phyloP scores from a whole-genome alignment of 2,329 filamentous ascomycete genomes.

The Cytospora piceicola region DNA sequence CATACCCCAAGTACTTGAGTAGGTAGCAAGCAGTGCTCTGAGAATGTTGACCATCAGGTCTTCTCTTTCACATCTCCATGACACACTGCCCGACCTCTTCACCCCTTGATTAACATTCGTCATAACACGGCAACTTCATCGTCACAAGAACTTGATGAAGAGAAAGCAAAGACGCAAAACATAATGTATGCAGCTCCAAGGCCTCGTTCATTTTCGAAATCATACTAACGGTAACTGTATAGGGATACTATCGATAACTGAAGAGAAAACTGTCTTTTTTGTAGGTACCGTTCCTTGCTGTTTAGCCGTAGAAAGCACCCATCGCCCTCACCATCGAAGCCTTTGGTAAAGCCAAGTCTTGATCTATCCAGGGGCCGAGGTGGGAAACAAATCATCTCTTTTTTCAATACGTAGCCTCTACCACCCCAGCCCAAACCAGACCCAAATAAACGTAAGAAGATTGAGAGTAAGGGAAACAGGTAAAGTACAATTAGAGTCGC shows the following conservation, averaged over 20 bases:
- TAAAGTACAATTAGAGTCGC: not conserved
- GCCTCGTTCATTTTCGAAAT: conserved; percentile 7
- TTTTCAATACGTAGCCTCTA: not conserved
- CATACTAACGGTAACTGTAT: conserved; percentile 12
- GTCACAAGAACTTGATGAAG: no score
- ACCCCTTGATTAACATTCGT: no score
- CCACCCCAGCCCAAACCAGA: conserved; percentile 1
- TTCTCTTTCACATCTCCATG: no score
- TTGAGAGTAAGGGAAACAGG: not conserved
- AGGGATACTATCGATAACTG: not conserved
- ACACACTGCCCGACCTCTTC: no score
- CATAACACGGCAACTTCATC: no score
- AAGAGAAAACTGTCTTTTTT: not conserved
- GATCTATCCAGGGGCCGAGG: not conserved
- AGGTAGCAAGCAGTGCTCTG: no score
- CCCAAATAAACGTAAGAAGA: conserved; percentile 1
- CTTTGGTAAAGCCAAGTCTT: not conserved
- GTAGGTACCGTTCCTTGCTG: not conserved
- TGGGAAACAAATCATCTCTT: not conserved
- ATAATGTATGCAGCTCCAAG: not conserved
- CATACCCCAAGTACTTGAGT: no score
- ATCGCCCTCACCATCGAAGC: not conserved
- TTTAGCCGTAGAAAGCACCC: not conserved
- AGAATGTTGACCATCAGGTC: no score
- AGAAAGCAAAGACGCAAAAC: no score